Base-by-base conservation (phyloP, 2,329 filamentous ascomycete species). In the Myriosclerotinia curreyana region DNA sequence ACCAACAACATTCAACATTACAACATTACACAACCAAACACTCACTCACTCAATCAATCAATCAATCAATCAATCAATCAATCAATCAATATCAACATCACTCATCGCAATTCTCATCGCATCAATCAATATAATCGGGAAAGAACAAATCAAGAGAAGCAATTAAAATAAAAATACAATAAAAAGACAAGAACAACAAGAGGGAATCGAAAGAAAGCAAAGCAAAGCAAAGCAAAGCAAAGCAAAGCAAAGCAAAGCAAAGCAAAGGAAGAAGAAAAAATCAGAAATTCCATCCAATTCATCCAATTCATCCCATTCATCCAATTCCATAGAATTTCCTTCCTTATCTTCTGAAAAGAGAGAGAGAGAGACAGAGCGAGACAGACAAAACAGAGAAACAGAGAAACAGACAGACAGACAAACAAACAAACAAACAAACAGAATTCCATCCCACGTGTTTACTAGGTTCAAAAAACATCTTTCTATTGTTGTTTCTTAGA, bases 291-390 rank as follows among this genome's bases (percentile, higher is more conserved):
- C 36, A 54, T 44, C 40, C 49, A 54, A 36, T 44, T 36, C 36
- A 44, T 34, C 38, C 25, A 54, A 36, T 44, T 36, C 36, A 44
- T 34, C 38, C 25, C 44, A 46, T 44, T 44, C 36, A 44, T 34
- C 38, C 25, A 54, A 40, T 54, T 62, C 60, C 50, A 62, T 62
- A 62, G 50, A 62, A 44, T 62, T 54, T 54, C 60, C 50, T 54
- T 31, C 5, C 28, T 5, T 31, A 46, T 44, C 54, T 44, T 54
- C 38, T 44, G 44, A 55, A 62, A 17, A 46, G 44, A 40, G 34
- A 36, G 28, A 31, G 28, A 20, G 15, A 44, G 42, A 44, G 28
- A 31, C 3, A 31, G 28, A 31, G 28, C 2, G 3, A 31, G 28
- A 31, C 28, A 31, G 28, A 44, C 42, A 36, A 38, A 55, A 48